A percentile compares a stretch with the other conserved stretches of the same genome.
Conservation (phyloP, 495 filamentous ascomycete genomes). For the Neurospora sp. region DNA sequence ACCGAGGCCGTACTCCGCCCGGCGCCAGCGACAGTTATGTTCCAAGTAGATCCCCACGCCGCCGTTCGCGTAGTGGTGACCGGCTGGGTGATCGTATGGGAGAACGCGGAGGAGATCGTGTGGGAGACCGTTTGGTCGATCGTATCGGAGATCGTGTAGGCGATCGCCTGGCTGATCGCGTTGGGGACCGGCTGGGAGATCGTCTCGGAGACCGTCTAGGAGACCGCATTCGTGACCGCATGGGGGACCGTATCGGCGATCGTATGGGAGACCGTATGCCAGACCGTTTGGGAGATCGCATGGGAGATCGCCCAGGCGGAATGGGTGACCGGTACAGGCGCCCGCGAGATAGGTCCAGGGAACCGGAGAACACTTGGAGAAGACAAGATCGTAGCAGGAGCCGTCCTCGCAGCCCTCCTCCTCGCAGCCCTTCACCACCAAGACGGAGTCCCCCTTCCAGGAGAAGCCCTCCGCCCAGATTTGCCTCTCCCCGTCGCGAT, state of each 20-base stretch:
- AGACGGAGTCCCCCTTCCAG: slow-evolving; percentile 26
- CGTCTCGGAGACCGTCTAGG: not conserved
- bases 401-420: slow-evolving; percentile 26
- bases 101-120: slow-evolving; percentile 12
- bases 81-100: slow-evolving; percentile 9
- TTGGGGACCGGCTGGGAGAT: slow-evolving; percentile 15
- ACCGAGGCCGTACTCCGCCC: slow-evolving; percentile 23
- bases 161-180: slow-evolving; percentile 29
- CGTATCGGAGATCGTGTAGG: slow-evolving; percentile 23
- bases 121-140: slow-evolving; percentile 8
- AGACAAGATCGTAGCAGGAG: slow-evolving; percentile 28
- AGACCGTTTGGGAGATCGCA: not conserved
- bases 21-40: slow-evolving; percentile 25
- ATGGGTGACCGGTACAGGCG: slow-evolving; percentile 22
- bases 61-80: slow-evolving; percentile 22
- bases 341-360: slow-evolving; percentile 21
- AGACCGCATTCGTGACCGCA: not conserved
- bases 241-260: not conserved
- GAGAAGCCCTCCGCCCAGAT: slow-evolving; percentile 23
- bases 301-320: slow-evolving; percentile 14
- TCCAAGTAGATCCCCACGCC: slow-evolving; percentile 25
- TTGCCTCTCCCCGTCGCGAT: slow-evolving; percentile 34
- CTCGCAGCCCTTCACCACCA: slow-evolving; percentile 20
- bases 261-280: not conserved
- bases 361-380: slow-evolving; percentile 11